Conservation (phyloP, 495 filamentous ascomycete genomes). For the Aspergillus panamensis region DNA sequence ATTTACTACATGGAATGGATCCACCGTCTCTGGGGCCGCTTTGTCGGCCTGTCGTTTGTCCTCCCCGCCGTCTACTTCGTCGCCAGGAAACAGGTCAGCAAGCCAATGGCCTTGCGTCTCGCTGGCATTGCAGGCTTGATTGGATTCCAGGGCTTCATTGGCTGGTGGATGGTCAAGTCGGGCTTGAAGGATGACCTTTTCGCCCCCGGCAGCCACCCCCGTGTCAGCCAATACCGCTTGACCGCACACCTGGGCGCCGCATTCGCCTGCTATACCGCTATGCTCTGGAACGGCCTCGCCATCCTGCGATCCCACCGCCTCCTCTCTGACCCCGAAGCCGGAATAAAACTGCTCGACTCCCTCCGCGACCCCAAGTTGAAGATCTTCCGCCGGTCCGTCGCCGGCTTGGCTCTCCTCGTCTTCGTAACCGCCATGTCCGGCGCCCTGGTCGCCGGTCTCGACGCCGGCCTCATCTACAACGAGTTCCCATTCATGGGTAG, state of each 20-base stretch:
- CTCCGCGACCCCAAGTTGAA: conserved; percentile 64
- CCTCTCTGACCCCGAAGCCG: conserved; percentile 57
- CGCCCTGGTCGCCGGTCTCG: conserved; percentile 87
- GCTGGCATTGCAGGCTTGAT: conserved; percentile 82
- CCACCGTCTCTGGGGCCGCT: conserved; percentile 91
- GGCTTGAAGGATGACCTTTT: conserved; percentile 94
- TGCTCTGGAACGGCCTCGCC: conserved; percentile 88
- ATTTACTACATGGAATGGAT: conserved; percentile 99
- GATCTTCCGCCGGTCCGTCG: conserved; percentile 68
- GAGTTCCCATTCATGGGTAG: conserved; percentile 94
- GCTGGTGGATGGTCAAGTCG: conserved; percentile 99
- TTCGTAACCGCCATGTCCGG: conserved; percentile 91
- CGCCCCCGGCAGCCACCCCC: conserved; percentile 80
- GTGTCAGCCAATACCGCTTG: conserved; percentile 91
- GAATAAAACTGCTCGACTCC: conserved; percentile 50
- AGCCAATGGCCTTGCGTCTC: conserved; percentile 71
- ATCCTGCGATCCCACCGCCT: conserved; percentile 73
- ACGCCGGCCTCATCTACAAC: conserved; percentile 96
- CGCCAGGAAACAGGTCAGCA: conserved; percentile 71
- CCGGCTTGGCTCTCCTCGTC: conserved; percentile 69
- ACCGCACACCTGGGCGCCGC: conserved; percentile 85
- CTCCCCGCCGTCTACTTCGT: conserved; percentile 87
- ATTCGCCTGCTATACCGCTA: conserved; percentile 85
- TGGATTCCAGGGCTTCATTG: conserved; percentile 91
- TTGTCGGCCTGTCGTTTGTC: conserved; percentile 86